phyloP scores from a whole-genome alignment of 2,329 filamentous ascomycete species.

The Rhinocladiella similis region DNA sequence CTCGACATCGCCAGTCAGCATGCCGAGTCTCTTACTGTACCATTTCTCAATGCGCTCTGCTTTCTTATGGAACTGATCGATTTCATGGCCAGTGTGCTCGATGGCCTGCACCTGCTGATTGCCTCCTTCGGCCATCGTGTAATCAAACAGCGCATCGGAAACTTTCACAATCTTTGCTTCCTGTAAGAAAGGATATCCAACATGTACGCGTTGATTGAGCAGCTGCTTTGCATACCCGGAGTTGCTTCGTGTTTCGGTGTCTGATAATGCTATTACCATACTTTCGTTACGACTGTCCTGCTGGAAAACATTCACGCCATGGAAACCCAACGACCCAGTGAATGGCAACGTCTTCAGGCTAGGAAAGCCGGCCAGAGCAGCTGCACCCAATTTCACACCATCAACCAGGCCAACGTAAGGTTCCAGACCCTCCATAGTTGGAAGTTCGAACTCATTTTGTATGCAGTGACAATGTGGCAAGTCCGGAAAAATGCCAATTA shows the following conservation, averaged over 20 bases:
- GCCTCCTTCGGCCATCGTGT: constrained; percentile 67
- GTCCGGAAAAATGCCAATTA: constrained; percentile 88
- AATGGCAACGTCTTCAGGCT: constrained; percentile 84
- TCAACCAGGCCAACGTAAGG: constrained; percentile 80
- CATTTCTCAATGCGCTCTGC: constrained; percentile 77
- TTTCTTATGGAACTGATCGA: constrained; percentile 81
- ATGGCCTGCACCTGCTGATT: constrained; percentile 62
- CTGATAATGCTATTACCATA: constrained; percentile 82
- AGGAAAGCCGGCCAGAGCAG: constrained; percentile 91
- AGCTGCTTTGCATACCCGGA: constrained; percentile 73
- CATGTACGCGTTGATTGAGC: constrained; percentile 81
- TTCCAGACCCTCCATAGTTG: constrained; percentile 85
- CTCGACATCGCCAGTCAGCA: constrained; percentile 83
- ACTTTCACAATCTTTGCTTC: constrained; percentile 88
- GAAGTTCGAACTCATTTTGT: constrained; percentile 94
- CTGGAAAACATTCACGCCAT: constrained; percentile 92
- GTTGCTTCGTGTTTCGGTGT: constrained; percentile 70
- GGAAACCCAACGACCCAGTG: constrained; percentile 76
- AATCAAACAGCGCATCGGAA: constrained; percentile 91
- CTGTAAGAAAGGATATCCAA: constrained; percentile 92
- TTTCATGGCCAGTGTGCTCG: constrained; percentile 73
- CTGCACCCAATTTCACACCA: constrained; percentile 76
- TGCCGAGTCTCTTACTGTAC: constrained; percentile 89
- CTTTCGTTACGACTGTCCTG: constrained; percentile 95
- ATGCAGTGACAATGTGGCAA: constrained; percentile 84